Conservation (phyloP, 805 yeast species). For the Zygosaccharomyces gambellarensis region DNA sequence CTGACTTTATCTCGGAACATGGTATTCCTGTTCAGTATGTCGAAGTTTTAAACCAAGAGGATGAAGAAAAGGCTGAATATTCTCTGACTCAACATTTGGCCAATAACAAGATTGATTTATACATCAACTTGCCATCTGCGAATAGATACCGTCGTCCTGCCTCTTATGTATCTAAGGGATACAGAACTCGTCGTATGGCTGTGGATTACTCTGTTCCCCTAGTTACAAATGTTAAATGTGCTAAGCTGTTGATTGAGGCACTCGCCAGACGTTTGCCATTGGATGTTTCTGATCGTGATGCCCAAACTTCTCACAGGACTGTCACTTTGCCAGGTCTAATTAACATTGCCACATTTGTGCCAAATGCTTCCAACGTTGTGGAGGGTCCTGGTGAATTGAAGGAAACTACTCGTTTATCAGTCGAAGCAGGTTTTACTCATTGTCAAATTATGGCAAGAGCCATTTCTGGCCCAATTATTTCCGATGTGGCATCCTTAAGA, state of each 20-base stretch:
- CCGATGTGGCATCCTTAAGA: constrained; percentile 60
- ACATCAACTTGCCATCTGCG: constrained; percentile 93
- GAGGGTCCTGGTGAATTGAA: constrained; percentile 54
- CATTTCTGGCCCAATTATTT: constrained; percentile 52
- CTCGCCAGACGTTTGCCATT: constrained; percentile 61
- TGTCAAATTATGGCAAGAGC: constrained; percentile 74
- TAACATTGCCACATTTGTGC: constrained; percentile 74
- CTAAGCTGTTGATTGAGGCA: constrained; percentile 94
- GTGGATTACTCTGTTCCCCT: constrained; percentile 97
- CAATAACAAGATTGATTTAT: constrained; percentile 90
- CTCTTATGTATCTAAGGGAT: constrained; percentile 94
- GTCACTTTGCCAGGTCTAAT: constrained; percentile 81
- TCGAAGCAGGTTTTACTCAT: constrained; percentile 86
- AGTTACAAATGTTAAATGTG: constrained; percentile 96
- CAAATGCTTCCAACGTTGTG: constrained; percentile 48
- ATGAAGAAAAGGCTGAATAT: constrained; percentile 84
- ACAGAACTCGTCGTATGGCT: constrained; percentile 98
- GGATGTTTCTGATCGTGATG: constrained; percentile 71
- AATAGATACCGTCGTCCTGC: constrained; percentile 99
- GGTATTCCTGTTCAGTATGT: constrained; percentile 90
- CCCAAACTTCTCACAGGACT: constrained; percentile 86
- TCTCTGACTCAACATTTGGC: constrained; percentile 95
- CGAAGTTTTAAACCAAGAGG: constrained; percentile 74
- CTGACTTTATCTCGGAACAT: constrained; percentile 95
- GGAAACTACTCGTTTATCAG: constrained; percentile 61